phyloP scores from a whole-genome alignment of 2,329 filamentous ascomycete species.

The Stemphylium beticola region DNA sequence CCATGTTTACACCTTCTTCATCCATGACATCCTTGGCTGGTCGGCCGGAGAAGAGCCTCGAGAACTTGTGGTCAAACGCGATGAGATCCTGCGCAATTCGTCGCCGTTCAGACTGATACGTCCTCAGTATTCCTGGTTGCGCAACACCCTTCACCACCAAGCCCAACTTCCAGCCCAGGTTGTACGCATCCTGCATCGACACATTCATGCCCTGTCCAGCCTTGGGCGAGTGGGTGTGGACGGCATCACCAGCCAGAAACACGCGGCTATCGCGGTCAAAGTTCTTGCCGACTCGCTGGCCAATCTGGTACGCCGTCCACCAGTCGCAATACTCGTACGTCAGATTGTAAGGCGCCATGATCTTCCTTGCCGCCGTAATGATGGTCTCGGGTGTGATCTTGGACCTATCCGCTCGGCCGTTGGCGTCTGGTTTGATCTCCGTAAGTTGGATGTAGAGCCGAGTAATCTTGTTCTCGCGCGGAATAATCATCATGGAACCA shows the following conservation, averaged over 20 bases:
- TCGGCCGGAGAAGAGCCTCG: constrained; percentile 53
- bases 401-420: constrained; percentile 60
- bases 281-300: constrained; percentile 65
- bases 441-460: constrained; percentile 70
- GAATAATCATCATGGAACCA: constrained; percentile 70
- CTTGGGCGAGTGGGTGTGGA: constrained; percentile 65
- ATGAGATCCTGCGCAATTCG: constrained; percentile 71
- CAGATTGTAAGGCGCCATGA: constrained; percentile 70
- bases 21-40: constrained; percentile 66
- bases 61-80: constrained; percentile 58
- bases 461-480: constrained; percentile 67
- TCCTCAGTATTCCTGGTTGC: constrained; percentile 54
- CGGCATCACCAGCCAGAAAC: constrained; percentile 74
- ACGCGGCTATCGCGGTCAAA: constrained; percentile 65
- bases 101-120: constrained; percentile 62
- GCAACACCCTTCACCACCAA: constrained; percentile 55
- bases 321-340: constrained; percentile 69
- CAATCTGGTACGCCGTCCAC: constrained; percentile 73
- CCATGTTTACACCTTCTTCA: constrained; percentile 66
- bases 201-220: constrained; percentile 77
- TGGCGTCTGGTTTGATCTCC: constrained; percentile 53
- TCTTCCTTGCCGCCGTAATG: constrained; percentile 67
- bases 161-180: constrained; percentile 64
- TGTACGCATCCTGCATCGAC: constrained; percentile 70
- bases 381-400: constrained; percentile 70